Evolutionary conservation across 768 basidiomycete species (phyloP), one percentile per base, ranked within the genome.

Genomic region (Psilocybe cyanescens): DNA sequence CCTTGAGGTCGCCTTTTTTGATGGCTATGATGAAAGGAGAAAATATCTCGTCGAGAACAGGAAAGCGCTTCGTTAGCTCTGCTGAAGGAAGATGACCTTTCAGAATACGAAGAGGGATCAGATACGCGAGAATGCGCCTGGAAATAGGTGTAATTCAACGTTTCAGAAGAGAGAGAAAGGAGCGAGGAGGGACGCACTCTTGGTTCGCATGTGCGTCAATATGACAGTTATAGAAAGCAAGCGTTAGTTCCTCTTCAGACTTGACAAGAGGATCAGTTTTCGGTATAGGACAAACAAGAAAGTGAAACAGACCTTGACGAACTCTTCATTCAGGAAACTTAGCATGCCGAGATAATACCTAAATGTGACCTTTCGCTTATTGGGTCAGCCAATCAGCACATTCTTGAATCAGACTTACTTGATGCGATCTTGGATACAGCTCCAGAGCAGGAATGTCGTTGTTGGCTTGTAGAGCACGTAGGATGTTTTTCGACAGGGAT

Each of bases 311-410:
- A 90, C 94, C 78, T 94, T 94, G 41, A 78, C 81, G 70, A 94
- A 96, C 52, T 97, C 91, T 72, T 98, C 97, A 68, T 93, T 93
- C 62, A 98, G 75, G 76, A 99, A 98, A 70, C 87, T 90, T 62
- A 99, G 81, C 88, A 98, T 93, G 64, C 97, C 97, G 51, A 97
- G 76, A 71, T 98, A 98, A 79, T 97, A 99, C 62, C 88, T 83
- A 76, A 92, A 97, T 24, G 96, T 96, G 54, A 97, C 94, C 91
- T 95, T 77, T 46, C 64, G 55, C 6, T 30, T 61, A 61, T 65
- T 61, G 59, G 51, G 46, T 70, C 50, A 71, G 68, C 24, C 8
- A 29, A 3, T 16, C 30, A 24, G 29, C 7, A 47, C 12, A 7
- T 16, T 24, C n/a, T 33, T 48, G 29, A 51, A 35, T 6, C 16